phyloP scores from a whole-genome alignment of 176 grass and related monocot genomes.

The Alopecurus myosuroides region DNA sequence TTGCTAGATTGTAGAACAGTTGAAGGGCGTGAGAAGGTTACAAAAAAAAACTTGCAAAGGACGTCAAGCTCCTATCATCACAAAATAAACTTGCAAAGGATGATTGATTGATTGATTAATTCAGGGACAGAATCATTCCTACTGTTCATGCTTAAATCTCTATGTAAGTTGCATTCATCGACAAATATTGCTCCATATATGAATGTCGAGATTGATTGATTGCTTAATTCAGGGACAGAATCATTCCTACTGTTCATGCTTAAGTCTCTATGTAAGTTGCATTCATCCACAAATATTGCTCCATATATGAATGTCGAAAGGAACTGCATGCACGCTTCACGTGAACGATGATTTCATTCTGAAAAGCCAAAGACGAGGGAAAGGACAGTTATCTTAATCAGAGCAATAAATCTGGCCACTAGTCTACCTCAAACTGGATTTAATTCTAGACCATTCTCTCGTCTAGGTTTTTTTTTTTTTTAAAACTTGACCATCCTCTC shows the following conservation, averaged over 20 bases:
- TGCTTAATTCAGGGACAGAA: background rate
- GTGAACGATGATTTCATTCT: no score
- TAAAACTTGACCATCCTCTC: no score
- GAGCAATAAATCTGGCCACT: background rate
- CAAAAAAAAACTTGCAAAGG: no score
- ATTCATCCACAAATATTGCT: background rate
- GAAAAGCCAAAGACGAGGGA: background rate
- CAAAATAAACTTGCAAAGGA: no score
- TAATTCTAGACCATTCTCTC: background rate
- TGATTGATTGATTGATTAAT: background rate
- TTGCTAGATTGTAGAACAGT: no score
- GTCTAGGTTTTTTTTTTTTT: no score
- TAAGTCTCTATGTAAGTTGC: background rate
- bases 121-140: background rate
- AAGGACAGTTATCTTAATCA: background rate
- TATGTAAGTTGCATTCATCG: background rate
- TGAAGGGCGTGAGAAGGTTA: no score
- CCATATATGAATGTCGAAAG: background rate
- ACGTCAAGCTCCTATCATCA: no score
- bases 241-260: no score
- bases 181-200: background rate
- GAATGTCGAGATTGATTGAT: background rate
- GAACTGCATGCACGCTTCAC: background rate
- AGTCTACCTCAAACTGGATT: background rate
- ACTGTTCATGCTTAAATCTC: no score